These are phyloP conservation scores for Sporothrix pseudoabietina DNA, from an alignment of 2,329 filamentous ascomycete genomes.

Conservation along the genomic window DNA sequence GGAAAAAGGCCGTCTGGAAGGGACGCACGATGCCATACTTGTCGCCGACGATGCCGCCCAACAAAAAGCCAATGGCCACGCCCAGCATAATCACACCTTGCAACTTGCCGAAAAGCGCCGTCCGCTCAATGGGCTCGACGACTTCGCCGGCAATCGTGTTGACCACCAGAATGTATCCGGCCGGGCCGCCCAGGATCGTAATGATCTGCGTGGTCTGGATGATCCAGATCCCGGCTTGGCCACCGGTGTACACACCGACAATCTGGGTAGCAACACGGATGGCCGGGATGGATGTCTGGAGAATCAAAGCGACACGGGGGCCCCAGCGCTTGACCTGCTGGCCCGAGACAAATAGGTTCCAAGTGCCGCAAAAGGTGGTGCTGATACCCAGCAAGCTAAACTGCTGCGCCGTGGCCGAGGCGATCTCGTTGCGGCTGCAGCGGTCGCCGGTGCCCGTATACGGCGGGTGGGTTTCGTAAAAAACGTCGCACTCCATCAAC, in stretches of 20 bases:
- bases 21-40: conserved; percentile 63
- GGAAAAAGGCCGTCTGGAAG: conserved; percentile 63
- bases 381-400: conserved; percentile 67
- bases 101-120: conserved; percentile 65
- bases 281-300: conserved; percentile 66
- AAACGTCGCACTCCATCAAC: conserved; percentile 71
- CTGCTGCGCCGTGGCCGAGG: conserved; percentile 64
- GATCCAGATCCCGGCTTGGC: conserved; percentile 64
- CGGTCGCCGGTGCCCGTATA: conserved; percentile 53
- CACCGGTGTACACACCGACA: conserved; percentile 63
- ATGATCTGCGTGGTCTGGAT: conserved; percentile 69
- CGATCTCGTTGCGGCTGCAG: conserved; percentile 63
- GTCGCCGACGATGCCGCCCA: conserved; percentile 67
- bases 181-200: conserved; percentile 67
- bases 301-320: conserved; percentile 61
- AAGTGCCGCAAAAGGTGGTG: conserved; percentile 65
- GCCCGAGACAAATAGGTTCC: conserved; percentile 68
- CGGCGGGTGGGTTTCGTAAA: conserved; percentile 61
- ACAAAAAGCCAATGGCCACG: conserved; percentile 57
- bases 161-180: conserved; percentile 63
- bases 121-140: conserved; percentile 60
- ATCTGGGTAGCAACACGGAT: conserved; percentile 65
- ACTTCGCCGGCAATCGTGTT: conserved; percentile 70
- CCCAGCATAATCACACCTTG: conserved; percentile 70
- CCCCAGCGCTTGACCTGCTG: conserved; percentile 68